These are phyloP conservation scores for Nakataea oryzae DNA, from an alignment of 2,329 filamentous ascomycete genomes.

Conservation along the genomic window DNA sequence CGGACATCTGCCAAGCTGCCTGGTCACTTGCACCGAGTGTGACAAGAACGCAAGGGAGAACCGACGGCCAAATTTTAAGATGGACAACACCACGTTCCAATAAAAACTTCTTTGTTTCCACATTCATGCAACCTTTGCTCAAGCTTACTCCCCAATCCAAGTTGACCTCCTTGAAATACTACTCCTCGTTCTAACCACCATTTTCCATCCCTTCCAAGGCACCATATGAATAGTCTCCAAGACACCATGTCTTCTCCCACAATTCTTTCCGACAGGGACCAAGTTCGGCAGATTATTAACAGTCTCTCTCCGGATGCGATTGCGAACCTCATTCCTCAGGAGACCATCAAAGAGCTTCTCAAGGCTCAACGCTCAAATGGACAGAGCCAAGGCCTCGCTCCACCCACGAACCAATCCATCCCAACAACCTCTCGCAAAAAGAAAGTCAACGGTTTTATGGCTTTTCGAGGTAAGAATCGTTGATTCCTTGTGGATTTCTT, in stretches of 20 bases:
- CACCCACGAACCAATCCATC: neutral
- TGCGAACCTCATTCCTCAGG: conserved; percentile 1
- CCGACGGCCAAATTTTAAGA: neutral
- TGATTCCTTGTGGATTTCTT: neutral
- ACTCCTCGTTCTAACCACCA: neutral
- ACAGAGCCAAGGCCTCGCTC: neutral
- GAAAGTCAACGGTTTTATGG: conserved; percentile 4
- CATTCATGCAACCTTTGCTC: neutral
- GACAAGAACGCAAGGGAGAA: neutral
- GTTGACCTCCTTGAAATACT: neutral
- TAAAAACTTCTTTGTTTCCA: conserved; percentile 3
- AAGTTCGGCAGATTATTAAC: neutral
- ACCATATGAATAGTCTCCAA: neutral
- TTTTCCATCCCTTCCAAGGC: neutral
- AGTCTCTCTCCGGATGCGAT: conserved; percentile 1
- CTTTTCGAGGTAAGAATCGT: neutral
- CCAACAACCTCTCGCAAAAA: neutral
- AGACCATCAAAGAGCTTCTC: neutral
- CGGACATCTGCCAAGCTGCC: conserved; percentile 2
- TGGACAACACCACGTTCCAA: neutral
- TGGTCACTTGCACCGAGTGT: conserved; percentile 1
- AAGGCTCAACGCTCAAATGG: neutral
- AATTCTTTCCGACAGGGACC: neutral
- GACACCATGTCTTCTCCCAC: neutral
- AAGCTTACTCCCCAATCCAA: neutral